Conservation (phyloP, 768 basidiomycete species). For the Trametes gibbosa region DNA sequence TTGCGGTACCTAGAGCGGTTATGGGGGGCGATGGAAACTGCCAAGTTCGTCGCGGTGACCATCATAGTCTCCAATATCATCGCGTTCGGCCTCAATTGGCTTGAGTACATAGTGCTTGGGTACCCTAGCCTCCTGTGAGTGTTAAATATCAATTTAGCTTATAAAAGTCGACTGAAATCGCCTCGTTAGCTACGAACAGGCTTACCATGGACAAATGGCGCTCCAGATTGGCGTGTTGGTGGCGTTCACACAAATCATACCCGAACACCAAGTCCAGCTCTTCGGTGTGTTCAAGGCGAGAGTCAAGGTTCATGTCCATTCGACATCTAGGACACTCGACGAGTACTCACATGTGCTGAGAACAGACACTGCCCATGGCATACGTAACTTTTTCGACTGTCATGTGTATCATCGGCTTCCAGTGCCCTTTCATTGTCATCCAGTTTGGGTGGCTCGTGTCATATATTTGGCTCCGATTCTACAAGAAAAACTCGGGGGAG, state of each 20-base stretch:
- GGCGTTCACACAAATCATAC: slow-evolving; percentile 96
- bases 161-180: neutral
- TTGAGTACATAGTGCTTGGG: slow-evolving; percentile 71
- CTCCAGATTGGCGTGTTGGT: slow-evolving; percentile 87
- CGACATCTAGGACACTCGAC: neutral
- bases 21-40: slow-evolving; percentile 85
- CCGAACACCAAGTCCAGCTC: slow-evolving; percentile 96
- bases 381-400: slow-evolving; percentile 90
- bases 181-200: slow-evolving; percentile 72
- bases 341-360: neutral
- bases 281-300: slow-evolving; percentile 80
- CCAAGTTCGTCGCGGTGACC: slow-evolving; percentile 82
- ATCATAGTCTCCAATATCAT: slow-evolving; percentile 85
- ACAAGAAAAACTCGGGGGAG: slow-evolving; percentile 82
- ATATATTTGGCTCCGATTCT: slow-evolving; percentile 95
- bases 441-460: slow-evolving; percentile 99
- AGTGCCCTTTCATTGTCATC: slow-evolving; percentile 88
- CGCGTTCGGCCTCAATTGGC: slow-evolving; percentile 83
- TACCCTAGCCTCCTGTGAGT: slow-evolving; percentile 79
- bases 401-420: slow-evolving; percentile 77
- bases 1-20: slow-evolving; percentile 90
- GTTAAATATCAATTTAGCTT: neutral
- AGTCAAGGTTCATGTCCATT: slow-evolving; percentile 66
- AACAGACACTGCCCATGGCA: slow-evolving; percentile 89
- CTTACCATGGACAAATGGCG: slow-evolving; percentile 91